Base-by-base conservation (phyloP, 805 yeast genomes). In the Isabelozyma rhagii region DNA sequence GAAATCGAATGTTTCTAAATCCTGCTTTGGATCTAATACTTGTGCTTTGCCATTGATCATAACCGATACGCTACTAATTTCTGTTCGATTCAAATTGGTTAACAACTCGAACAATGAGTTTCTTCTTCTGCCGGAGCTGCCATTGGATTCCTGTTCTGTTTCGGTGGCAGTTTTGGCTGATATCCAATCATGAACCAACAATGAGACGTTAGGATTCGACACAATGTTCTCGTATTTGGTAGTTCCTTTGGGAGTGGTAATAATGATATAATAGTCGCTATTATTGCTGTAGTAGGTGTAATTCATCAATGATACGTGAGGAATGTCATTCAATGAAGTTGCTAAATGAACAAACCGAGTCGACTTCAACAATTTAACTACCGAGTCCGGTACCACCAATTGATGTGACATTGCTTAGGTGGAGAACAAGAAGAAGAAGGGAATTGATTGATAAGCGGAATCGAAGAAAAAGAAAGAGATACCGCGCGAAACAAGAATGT, bases 221-320 rank as follows among this genome's bases (percentile, higher is more conserved):
- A 65, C 54, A 46, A 93, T 80, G 67, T 93, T 92, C 36, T 76
- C 68, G 66, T 79, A 89, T 68, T 92, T 93, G 51, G 82, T 82
- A 8, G 97, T 89, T 47, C 78, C 69, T 50, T 78, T 80, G 1
- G 84, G 84, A 1, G 96, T 83, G 2, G 96, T 83, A 50, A 92
- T 73, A 14, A 93, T 80, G 45, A 91, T 80, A 55, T 75, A 78
- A 29, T 82, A 77, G 18, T 60, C 64, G 39, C 74, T 74, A 10
- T 65, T 68, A 21, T 66, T 68, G 43, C 68, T 67, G 49, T 71
- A 74, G 63, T 83, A 89, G 4, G 92, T 84, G 67, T 89, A 93
- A 68, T 89, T 93, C 98, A 93, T 93, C 54, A 93, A 75, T 15
- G 94, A 81, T 3, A 91, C 96, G 52, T 92, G 94, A 5, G 98